phyloP scores from a whole-genome alignment of 768 basidiomycete genomes.

The Rossbeevera mucosa region DNA sequence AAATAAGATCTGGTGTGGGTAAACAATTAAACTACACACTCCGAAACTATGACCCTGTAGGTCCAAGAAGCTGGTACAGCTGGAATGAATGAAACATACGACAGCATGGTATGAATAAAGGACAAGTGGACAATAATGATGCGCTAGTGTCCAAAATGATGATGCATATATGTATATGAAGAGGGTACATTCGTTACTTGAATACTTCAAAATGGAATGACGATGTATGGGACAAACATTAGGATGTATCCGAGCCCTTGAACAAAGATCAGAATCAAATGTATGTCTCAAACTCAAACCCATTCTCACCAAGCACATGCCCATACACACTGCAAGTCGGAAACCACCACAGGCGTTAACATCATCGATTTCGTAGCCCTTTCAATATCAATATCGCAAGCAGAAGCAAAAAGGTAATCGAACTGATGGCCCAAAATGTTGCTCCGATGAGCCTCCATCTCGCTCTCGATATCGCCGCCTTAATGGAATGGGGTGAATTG shows the following conservation, averaged over 20 bases:
- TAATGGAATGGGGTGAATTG: slow-evolving; percentile 35
- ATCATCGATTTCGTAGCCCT: slow-evolving; percentile 6
- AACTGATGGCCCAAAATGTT: slow-evolving; percentile 34
- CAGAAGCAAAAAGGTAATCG: slow-evolving; percentile 28
- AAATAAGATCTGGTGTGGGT: not conserved
- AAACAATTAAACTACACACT: not conserved
- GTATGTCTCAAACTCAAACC: not conserved
- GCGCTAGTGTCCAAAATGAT: not conserved
- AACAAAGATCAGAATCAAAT: not conserved
- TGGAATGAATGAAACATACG: not conserved
- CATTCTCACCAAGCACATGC: not conserved
- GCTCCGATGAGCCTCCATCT: slow-evolving; percentile 42
- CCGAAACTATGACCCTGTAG: not conserved
- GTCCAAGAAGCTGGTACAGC: not conserved
- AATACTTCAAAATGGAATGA: not conserved
- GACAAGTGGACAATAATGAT: not conserved
- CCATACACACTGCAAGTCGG: not conserved
- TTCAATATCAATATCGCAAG: slow-evolving; percentile 24
- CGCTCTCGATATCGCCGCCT: slow-evolving; percentile 37
- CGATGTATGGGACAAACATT: not conserved
- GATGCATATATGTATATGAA: not conserved
- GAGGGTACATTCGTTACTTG: not conserved
- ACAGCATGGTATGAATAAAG: not conserved
- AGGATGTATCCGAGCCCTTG: not conserved
- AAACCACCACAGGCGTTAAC: not conserved